A percentile compares a stretch with the other conserved stretches of the same genome.
phyloP scores from a whole-genome alignment of 305 asterid species.

The Ilex paraguariensis region DNA sequence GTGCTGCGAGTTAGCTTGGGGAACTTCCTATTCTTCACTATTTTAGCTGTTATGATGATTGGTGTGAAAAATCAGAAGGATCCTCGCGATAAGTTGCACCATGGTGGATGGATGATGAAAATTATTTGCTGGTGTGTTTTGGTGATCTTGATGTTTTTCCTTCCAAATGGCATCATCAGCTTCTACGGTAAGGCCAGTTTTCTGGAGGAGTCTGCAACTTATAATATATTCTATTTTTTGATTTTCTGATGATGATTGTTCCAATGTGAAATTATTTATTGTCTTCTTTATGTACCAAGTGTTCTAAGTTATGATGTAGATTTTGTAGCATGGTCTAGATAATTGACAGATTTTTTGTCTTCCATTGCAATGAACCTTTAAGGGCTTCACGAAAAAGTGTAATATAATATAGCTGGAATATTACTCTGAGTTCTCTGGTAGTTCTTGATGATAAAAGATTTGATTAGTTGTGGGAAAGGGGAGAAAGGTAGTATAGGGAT shows the following conservation, averaged over 20 bases:
- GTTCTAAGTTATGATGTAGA: neutral
- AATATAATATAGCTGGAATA: no score
- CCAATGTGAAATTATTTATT: no score
- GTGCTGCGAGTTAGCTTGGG: conserved; percentile 96
- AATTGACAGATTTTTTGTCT: neutral
- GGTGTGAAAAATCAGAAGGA: conserved; percentile 90
- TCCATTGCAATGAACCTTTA: no score
- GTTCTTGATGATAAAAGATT: no score
- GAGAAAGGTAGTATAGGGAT: no score
- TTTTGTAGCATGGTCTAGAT: neutral
- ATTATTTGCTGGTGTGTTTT: conserved; percentile 78
- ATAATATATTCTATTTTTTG: no score
- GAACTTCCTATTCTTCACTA: conserved; percentile 83
- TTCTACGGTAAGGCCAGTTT: conserved; percentile 59
- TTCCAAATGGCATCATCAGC: conserved; percentile 81
- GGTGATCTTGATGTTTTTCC: conserved; percentile 85
- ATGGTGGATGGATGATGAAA: conserved; percentile 98
- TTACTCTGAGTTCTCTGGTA: no score
- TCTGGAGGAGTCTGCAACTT: neutral
- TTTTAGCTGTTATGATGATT: conserved; percentile 70
- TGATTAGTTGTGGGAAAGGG: no score
- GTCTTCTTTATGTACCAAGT: no score
- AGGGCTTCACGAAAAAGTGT: no score
- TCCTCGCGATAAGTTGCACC: conserved; percentile 88
- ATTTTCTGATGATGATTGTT: no score